phyloP scores from a whole-genome alignment of 2,329 filamentous ascomycete species.

The Bipolaris sorokiniana region DNA sequence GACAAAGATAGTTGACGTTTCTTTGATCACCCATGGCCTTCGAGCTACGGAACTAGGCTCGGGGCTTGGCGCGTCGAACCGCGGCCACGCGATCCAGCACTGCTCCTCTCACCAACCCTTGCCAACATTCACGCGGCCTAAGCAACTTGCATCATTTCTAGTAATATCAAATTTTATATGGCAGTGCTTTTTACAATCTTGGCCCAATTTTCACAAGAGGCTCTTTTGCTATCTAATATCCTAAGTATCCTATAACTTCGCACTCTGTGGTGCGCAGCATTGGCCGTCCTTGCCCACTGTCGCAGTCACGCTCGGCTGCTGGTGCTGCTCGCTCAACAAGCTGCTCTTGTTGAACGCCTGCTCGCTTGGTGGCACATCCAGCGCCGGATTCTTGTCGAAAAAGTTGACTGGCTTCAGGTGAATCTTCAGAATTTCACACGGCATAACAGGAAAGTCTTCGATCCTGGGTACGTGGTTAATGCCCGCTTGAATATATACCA shows the following conservation, averaged over 20 bases:
- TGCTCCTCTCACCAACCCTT: not conserved
- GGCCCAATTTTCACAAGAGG: not conserved
- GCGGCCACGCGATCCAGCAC: slow-evolving; percentile 2
- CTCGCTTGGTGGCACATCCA: slow-evolving; percentile 63
- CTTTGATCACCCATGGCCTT: slow-evolving; percentile 13
- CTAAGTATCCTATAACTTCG: slow-evolving; percentile 6
- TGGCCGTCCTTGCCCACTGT: slow-evolving; percentile 45
- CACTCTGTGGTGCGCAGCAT: slow-evolving; percentile 48
- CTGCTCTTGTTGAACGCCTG: slow-evolving; percentile 56
- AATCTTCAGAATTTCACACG: slow-evolving; percentile 63
- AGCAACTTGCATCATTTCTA: no score
- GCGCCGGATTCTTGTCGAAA: slow-evolving; percentile 63
- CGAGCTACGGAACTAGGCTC: slow-evolving; percentile 2
- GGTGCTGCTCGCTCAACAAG: slow-evolving; percentile 46
- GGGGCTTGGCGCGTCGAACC: slow-evolving; percentile 17
- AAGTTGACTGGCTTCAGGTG: slow-evolving; percentile 65
- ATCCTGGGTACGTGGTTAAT: slow-evolving; percentile 63
- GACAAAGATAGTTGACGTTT: not conserved
- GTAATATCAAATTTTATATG: not conserved
- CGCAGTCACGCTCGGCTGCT: slow-evolving; percentile 46
- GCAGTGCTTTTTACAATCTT: not conserved
- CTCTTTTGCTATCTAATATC: no score
- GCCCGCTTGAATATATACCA: slow-evolving; percentile 64
- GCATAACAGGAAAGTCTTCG: slow-evolving; percentile 49
- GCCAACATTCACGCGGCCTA: not conserved